Conservation (phyloP, 2,329 filamentous ascomycete genomes). For the Delphinella strobiligena region DNA sequence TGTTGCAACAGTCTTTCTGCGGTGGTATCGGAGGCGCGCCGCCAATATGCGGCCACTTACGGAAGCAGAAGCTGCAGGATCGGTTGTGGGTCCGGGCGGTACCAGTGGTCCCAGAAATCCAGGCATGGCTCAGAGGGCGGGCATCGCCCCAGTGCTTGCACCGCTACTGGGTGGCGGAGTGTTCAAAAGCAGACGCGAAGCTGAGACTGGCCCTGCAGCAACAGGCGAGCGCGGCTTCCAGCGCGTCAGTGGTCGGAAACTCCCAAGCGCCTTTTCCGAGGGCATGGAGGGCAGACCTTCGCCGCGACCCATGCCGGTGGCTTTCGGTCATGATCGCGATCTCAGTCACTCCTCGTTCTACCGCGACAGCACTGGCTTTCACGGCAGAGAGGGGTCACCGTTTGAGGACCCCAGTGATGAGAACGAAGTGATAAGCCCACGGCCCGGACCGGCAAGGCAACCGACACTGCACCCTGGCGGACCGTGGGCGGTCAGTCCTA, state of each 20-base stretch:
- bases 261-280: slow-evolving; percentile 36
- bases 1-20: slow-evolving; percentile 40
- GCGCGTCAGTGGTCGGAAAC: slow-evolving; percentile 35
- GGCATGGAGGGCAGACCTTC: slow-evolving; percentile 25
- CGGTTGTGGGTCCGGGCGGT: slow-evolving; percentile 5
- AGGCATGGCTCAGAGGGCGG: slow-evolving; percentile 29
- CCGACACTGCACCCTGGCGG: slow-evolving; percentile 20
- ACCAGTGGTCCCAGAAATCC: slow-evolving; percentile 15
- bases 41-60: slow-evolving; percentile 20
- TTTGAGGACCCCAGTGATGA: slow-evolving; percentile 6
- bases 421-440: slow-evolving; percentile 13
- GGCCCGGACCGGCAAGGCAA: slow-evolving; percentile 20
- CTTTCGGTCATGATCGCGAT: slow-evolving; percentile 12
- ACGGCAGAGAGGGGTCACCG: slow-evolving; percentile 23
- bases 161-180: slow-evolving; percentile 9
- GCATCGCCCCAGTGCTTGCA: slow-evolving; percentile 21
- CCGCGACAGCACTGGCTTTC: slow-evolving; percentile 31
- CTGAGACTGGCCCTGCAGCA: slow-evolving; percentile 10
- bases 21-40: slow-evolving; percentile 34
- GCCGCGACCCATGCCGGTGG: slow-evolving; percentile 15
- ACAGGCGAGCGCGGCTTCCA: slow-evolving; percentile 32
- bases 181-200: slow-evolving; percentile 7
- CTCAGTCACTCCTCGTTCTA: slow-evolving; percentile 29
- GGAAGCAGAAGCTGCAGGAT: slow-evolving; percentile 12
- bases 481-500: slow-evolving; percentile 15